Conservation (phyloP, 2,329 filamentous ascomycete genomes). For the Penicillium griseofulvum region DNA sequence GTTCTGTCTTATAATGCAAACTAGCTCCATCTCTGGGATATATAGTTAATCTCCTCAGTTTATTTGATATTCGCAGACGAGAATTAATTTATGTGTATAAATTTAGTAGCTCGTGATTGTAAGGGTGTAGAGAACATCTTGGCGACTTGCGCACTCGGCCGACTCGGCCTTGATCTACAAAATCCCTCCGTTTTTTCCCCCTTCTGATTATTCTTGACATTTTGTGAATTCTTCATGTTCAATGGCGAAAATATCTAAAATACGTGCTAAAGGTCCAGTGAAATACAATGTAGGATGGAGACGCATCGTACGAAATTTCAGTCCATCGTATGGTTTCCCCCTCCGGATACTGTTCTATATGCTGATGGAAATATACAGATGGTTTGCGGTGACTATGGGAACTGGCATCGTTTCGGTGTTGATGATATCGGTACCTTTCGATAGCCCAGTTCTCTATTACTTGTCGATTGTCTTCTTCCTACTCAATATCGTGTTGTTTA, state of each 20-base stretch:
- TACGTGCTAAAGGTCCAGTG: not conserved
- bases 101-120: too few relatives aligned
- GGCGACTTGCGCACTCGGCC: constrained; percentile 2
- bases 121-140: too few relatives aligned
- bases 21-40: too few relatives aligned
- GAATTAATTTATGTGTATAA: too few relatives aligned
- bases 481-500: constrained; percentile 60
- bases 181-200: too few relatives aligned
- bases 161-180: not conserved
- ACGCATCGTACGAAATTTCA: constrained; percentile 53
- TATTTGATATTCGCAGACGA: too few relatives aligned
- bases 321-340: constrained; percentile 49
- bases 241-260: not conserved
- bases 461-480: constrained; percentile 61
- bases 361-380: constrained; percentile 36
- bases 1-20: too few relatives aligned
- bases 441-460: constrained; percentile 57
- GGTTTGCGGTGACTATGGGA: constrained; percentile 64
- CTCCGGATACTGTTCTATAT: too few relatives aligned
- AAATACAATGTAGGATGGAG: constrained; percentile 30
- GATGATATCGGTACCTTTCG: constrained; percentile 61
- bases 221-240: not conserved
- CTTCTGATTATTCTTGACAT: not conserved
- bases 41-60: too few relatives aligned
- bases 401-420: constrained; percentile 66